Evolutionary conservation across 2,329 filamentous ascomycete species (phyloP).

Genomic region (Colletotrichum acutatum): DNA sequence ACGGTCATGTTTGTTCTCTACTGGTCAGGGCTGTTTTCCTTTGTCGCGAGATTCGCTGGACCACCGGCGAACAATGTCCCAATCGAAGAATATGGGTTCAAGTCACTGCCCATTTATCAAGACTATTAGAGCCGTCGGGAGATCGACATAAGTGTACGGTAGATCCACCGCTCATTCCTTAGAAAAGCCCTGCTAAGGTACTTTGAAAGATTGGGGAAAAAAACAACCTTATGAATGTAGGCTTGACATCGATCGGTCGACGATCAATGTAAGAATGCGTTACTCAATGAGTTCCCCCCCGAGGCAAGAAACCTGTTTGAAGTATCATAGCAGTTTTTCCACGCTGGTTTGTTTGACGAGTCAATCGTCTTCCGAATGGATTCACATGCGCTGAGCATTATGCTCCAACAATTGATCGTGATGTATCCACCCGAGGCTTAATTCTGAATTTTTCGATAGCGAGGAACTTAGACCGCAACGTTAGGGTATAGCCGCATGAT

Average conservation of each 20-base stretch:
- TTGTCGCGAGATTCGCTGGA: not conserved
- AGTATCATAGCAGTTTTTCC: too few relatives aligned
- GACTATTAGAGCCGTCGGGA: not conserved
- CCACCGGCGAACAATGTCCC: slow-evolving; percentile 6
- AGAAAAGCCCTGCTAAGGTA: not conserved
- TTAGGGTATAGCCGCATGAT: too few relatives aligned
- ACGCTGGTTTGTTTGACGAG: too few relatives aligned
- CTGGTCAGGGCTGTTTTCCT: slow-evolving; percentile 1
- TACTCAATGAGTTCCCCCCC: too few relatives aligned
- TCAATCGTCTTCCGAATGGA: too few relatives aligned
- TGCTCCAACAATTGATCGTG: too few relatives aligned
- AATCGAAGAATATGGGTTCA: slow-evolving; percentile 13
- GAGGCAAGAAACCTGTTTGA: too few relatives aligned
- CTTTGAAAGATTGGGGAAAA: not conserved
- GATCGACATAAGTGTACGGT: not conserved
- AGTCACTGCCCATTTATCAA: not conserved
- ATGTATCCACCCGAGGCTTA: too few relatives aligned
- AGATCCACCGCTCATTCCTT: not conserved
- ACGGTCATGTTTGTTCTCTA: slow-evolving; percentile 9
- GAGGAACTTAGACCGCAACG: too few relatives aligned
- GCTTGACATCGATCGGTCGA: not conserved
- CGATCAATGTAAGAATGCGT: too few relatives aligned
- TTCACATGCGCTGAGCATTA: too few relatives aligned
- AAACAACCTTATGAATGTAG: not conserved
- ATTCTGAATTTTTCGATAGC: too few relatives aligned